Evolutionary conservation across 257 asterid genomes (phyloP).

Genomic region (Lycium barbarum): DNA sequence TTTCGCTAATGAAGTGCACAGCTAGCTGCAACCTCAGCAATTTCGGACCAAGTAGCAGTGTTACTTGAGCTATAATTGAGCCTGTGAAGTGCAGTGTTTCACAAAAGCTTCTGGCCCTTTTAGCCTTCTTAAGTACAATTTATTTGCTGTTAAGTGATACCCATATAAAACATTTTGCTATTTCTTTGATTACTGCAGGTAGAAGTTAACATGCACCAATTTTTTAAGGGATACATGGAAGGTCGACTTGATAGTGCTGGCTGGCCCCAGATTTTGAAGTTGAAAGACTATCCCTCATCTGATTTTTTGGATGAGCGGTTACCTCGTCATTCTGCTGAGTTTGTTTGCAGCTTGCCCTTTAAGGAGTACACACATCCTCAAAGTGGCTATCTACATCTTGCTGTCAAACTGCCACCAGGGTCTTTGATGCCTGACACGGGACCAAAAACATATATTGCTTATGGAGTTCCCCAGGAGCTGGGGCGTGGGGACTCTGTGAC

Average conservation of each 20-base stretch:
- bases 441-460: constrained; percentile 94
- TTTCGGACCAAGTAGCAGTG: too few relatives aligned
- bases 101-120: too few relatives aligned
- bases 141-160: too few relatives aligned
- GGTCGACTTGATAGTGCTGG: constrained; percentile 39
- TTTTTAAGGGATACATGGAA: constrained; percentile 64
- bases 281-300: constrained; percentile 95
- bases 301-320: constrained; percentile 70
- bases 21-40: too few relatives aligned
- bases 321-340: constrained; percentile 90
- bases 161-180: background rate
- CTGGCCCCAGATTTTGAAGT: constrained; percentile 83
- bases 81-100: too few relatives aligned
- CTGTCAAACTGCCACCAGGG: constrained; percentile 58
- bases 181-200: constrained; percentile 56
- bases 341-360: constrained; percentile 79
- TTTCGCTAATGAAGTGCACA: too few relatives aligned
- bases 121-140: too few relatives aligned
- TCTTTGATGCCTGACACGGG: constrained; percentile 87
- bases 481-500: constrained; percentile 97
- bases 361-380: constrained; percentile 80
- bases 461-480: constrained; percentile 76
- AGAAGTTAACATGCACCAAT: constrained; percentile 65
- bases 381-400: constrained; percentile 70
- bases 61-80: too few relatives aligned